These are phyloP conservation scores for Neopestalotiopsis rosae DNA, from an alignment of 2,329 filamentous ascomycete genomes.

Conservation along the genomic window DNA sequence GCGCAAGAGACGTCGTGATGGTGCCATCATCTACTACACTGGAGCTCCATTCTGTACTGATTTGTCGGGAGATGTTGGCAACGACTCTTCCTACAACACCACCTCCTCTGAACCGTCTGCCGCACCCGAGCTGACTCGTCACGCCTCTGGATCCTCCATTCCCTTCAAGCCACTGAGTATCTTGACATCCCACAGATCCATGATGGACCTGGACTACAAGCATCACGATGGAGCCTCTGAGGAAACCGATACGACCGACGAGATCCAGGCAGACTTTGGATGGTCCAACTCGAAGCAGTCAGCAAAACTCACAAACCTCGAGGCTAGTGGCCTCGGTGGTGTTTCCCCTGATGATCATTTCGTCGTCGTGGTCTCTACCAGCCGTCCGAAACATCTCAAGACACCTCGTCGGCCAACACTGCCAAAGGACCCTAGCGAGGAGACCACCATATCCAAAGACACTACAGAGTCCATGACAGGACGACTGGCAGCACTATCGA, in stretches of 20 bases:
- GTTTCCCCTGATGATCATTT: conserved; percentile 70
- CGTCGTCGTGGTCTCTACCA: conserved; percentile 58
- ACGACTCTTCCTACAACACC: conserved; percentile 50
- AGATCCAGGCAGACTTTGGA: conserved; percentile 49
- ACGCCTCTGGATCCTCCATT: conserved; percentile 56
- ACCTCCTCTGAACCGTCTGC: conserved; percentile 40
- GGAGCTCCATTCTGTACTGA: conserved; percentile 83
- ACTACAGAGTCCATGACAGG: conserved; percentile 46
- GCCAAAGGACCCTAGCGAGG: conserved; percentile 21
- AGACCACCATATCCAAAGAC: conserved; percentile 30
- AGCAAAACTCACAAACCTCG: conserved; percentile 47
- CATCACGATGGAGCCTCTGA: conserved; percentile 37
- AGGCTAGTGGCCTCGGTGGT: conserved; percentile 64
- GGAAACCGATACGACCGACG: conserved; percentile 41
- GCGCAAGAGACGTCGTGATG: conserved; percentile 65
- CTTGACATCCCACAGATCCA: conserved; percentile 28
- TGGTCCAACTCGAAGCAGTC: conserved; percentile 51
- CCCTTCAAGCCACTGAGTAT: conserved; percentile 56
- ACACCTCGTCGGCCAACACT: conserved; percentile 15
- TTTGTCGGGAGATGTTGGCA: conserved; percentile 69
- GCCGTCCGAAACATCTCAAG: conserved; percentile 39
- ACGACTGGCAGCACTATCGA: conserved; percentile 48
- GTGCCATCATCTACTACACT: conserved; percentile 84
- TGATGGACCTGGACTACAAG: conserved; percentile 31
- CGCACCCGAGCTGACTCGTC: conserved; percentile 34